Base-by-base conservation (phyloP, 139 green algal genomes). In the Pseudopediastrum boryanum region DNA sequence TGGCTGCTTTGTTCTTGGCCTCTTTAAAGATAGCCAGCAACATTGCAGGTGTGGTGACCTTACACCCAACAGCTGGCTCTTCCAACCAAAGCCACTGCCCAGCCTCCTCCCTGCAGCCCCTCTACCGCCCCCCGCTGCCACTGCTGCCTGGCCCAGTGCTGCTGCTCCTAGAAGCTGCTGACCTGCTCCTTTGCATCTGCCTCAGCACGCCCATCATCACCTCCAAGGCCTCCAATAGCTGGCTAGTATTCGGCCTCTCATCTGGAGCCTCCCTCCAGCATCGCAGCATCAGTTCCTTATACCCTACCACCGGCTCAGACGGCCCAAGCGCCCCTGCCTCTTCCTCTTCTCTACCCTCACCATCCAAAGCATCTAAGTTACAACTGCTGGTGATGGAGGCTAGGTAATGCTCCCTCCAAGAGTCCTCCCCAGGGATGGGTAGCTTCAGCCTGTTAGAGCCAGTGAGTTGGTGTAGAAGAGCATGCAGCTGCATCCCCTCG, bases 381-480 rank as follows among this genome's bases (percentile, higher is more conserved):
- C n/a, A n/a, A n/a, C n/a, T n/a, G n/a, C n/a, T n/a, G n/a, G n/a
- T n/a, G n/a, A n/a, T n/a, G n/a, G n/a, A n/a, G n/a, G 16, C 13
- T 7, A 29, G 54, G 27, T 64, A 27, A 31, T 64, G 7, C 54
- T 64, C 54, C 7, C 54, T 29, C 54, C 54, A 64, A 0, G 54
- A 27, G 7, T 27, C 9, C 27, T 29, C 36, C 27, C 54, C 54
- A 3, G 72, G 72, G 29, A 79, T 36, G 41, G 72, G 72, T 43
- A 71, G 72, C 33, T 6, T 29, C 38, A 79, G 72, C 29, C 72
- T 59, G 3, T 31, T 29, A 0, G 54, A 56, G 36, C 31, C 38
- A 23, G 42, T 63, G 23, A 80, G 43, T 62, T 50, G 36, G 61
- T 73, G 61, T 33, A 80, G 61, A 61, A 80, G 74, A 31, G 74